These are phyloP conservation scores for Pseudocercospora cruenta DNA, from an alignment of 2,329 filamentous ascomycete genomes.

Conservation along the genomic window DNA sequence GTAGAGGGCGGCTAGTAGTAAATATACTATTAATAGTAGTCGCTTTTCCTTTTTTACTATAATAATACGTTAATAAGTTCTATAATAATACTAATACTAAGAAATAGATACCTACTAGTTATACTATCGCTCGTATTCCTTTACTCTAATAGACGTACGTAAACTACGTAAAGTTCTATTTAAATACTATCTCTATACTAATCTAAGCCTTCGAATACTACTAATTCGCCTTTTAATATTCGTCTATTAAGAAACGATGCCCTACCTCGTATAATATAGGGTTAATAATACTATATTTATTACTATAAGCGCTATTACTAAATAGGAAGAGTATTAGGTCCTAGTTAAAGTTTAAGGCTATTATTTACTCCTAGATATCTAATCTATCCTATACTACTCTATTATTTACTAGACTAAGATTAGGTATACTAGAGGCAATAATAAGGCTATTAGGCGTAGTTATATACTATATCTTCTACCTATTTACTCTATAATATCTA, in stretches of 20 bases:
- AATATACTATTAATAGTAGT: background rate
- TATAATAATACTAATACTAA: background rate
- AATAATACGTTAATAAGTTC: background rate
- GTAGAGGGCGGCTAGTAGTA: background rate
- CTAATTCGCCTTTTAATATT: background rate
- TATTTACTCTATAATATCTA: background rate
- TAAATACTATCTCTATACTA: background rate
- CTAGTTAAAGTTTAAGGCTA: background rate
- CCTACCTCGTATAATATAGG: background rate
- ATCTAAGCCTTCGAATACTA: background rate
- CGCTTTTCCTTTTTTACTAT: background rate
- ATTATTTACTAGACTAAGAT: background rate
- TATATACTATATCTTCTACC: background rate
- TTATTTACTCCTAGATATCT: background rate
- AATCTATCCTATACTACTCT: background rate
- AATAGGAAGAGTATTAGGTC: background rate
- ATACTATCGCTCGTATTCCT: background rate
- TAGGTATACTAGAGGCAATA: background rate
- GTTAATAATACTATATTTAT: background rate
- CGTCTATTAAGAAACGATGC: background rate
- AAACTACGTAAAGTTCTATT: background rate
- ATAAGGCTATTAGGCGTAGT: background rate
- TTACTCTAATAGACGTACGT: background rate
- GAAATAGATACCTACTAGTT: background rate
- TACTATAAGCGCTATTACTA: background rate